A percentile compares a stretch with the other conserved stretches of the same genome.
These are phyloP conservation scores for Elsinoe ampelina DNA, from an alignment of 2,329 filamentous ascomycete genomes.

Conservation along the genomic window DNA sequence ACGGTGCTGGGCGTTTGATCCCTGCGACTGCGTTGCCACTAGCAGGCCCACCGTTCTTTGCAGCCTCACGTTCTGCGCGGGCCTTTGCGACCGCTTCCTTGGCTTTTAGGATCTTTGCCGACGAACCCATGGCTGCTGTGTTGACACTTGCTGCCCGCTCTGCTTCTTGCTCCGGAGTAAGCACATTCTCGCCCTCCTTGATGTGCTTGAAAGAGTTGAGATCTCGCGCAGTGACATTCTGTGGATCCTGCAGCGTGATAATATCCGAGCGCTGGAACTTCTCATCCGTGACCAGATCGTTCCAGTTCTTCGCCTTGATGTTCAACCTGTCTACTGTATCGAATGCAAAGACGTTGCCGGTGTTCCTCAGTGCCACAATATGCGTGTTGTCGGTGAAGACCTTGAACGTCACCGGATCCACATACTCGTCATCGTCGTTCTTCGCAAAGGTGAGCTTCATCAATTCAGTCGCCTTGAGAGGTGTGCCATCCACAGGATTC, in stretches of 20 bases:
- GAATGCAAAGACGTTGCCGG: conserved; percentile 92
- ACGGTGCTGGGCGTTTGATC: conserved; percentile 44
- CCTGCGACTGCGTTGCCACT: conserved; percentile 40
- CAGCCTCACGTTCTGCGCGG: conserved; percentile 55
- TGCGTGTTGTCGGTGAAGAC: conserved; percentile 97
- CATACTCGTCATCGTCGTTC: conserved; percentile 83
- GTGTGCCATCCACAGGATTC: conserved; percentile 77
- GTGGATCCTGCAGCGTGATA: conserved; percentile 91
- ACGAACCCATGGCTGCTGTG: conserved; percentile 65
- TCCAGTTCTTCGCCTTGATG: conserved; percentile 94
- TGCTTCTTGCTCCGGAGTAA: conserved; percentile 61
- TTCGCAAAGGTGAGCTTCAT: conserved; percentile 87
- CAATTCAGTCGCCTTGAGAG: conserved; percentile 70
- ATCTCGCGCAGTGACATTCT: conserved; percentile 74
- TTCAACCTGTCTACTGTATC: conserved; percentile 94
- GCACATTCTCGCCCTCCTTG: conserved; percentile 61
- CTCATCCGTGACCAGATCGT: conserved; percentile 75
- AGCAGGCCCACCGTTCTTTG: conserved; percentile 17
- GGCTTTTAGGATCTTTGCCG: conserved; percentile 75
- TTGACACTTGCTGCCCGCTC: conserved; percentile 61
- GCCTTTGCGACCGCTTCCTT: conserved; percentile 92
- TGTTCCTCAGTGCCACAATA: conserved; percentile 75
- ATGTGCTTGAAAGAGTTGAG: conserved; percentile 83
- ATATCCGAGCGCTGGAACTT: conserved; percentile 86
- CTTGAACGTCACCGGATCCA: conserved; percentile 96